Evolutionary conservation across 257 asterid species (phyloP).

Genomic region (Solanum habrochaites): DNA sequence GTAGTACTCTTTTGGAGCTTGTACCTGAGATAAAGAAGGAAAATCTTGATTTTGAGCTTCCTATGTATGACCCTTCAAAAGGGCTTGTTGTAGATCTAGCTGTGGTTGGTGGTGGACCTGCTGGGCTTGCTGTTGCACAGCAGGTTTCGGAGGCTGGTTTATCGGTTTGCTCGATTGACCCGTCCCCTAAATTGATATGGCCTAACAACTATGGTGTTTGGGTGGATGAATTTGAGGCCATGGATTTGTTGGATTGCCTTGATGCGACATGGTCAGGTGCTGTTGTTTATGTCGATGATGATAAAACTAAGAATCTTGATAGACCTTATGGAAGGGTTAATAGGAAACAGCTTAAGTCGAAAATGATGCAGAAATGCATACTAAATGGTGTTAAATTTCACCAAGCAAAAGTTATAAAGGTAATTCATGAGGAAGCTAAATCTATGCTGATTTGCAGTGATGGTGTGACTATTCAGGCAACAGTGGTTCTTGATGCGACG

Average conservation of each 20-base stretch:
- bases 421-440: conserved; percentile 74
- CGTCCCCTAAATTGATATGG: conserved; percentile 87
- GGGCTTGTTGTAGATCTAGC: conserved; percentile 70
- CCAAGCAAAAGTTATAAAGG: conserved; percentile 89
- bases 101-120: conserved; percentile 97
- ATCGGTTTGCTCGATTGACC: conserved; percentile 87
- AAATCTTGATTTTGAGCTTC: conserved; percentile 90
- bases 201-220: conserved; percentile 97
- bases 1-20: conserved; percentile 72
- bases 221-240: conserved; percentile 99
- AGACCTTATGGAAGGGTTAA: conserved; percentile 94
- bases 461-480: conserved; percentile 77
- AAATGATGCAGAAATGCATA: conserved; percentile 95
- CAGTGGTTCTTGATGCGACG: conserved; percentile 95
- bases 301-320: conserved; percentile 50
- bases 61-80: conserved; percentile 67
- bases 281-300: conserved; percentile 50
- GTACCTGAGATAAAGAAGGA: conserved; percentile 91
- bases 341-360: conserved; percentile 74
- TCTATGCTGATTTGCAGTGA: conserved; percentile 77
- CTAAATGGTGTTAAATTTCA: conserved; percentile 86
- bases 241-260: conserved; percentile 92
- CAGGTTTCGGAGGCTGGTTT: conserved; percentile 96
- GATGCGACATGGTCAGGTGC: conserved; percentile 97
- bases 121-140: conserved; percentile 98